Percentiles rank a stretch among this genome's conserved stretches.
Conservation (phyloP, 2,329 filamentous ascomycete species). For the Arthrobotrys pseudoclavata region DNA sequence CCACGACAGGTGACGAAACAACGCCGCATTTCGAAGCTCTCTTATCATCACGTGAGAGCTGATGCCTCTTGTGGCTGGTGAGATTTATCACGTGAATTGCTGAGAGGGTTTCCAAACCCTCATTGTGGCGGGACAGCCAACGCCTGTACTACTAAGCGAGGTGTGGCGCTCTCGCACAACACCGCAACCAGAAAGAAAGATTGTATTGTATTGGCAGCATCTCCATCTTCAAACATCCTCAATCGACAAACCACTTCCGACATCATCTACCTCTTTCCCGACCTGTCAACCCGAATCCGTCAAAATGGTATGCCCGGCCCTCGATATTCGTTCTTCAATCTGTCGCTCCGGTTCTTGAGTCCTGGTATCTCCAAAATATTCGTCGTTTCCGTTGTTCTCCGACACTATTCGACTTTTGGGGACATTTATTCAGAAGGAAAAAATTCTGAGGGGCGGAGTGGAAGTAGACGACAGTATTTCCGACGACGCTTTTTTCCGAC, state of each 20-base stretch:
- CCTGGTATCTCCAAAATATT: slow-evolving; percentile 35
- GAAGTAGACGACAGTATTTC: neutral
- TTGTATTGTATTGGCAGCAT: slow-evolving; percentile 28
- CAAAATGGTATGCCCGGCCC: slow-evolving; percentile 54
- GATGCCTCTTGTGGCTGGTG: slow-evolving; percentile 16
- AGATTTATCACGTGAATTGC: slow-evolving; percentile 17
- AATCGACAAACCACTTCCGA: slow-evolving; percentile 45
- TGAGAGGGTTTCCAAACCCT: slow-evolving; percentile 55
- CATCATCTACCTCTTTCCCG: slow-evolving; percentile 40
- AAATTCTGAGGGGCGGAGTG: slow-evolving; percentile 1
- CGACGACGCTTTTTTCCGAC: neutral
- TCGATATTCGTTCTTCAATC: slow-evolving; percentile 13
- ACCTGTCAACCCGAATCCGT: slow-evolving; percentile 35
- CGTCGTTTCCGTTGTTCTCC: slow-evolving; percentile 20
- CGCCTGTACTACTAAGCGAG: neutral
- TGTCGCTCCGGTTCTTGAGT: slow-evolving; percentile 19
- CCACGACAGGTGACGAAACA: slow-evolving; percentile 25
- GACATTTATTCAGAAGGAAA: neutral
- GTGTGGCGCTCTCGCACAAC: slow-evolving; percentile 54
- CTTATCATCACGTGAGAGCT: slow-evolving; percentile 36
- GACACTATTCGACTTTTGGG: slow-evolving; percentile 21
- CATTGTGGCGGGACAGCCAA: slow-evolving; percentile 35
- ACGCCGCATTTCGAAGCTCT: neutral
- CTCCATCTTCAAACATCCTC: slow-evolving; percentile 48
- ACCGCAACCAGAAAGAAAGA: slow-evolving; percentile 45